These are phyloP conservation scores for Citrullus amarus DNA, from an alignment of 306 rosid genomes.

Conservation along the genomic window DNA sequence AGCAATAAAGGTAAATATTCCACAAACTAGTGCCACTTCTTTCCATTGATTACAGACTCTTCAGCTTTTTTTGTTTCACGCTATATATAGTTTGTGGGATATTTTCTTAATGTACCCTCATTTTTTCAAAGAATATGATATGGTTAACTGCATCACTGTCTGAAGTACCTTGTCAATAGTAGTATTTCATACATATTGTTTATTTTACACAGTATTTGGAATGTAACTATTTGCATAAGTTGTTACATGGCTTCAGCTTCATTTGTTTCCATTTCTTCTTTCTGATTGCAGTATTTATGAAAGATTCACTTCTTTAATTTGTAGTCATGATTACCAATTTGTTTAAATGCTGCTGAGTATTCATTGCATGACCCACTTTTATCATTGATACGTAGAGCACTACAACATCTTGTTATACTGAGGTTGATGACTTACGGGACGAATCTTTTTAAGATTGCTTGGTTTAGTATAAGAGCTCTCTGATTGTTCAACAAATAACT, in stretches of 20 bases:
- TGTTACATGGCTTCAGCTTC: neutral
- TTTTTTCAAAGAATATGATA: neutral
- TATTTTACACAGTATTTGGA: neutral
- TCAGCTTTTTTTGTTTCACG: neutral
- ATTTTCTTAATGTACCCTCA: neutral
- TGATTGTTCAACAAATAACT: neutral
- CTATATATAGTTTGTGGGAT: neutral
- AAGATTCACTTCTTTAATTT: neutral
- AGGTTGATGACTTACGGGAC: neutral
- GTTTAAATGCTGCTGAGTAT: neutral
- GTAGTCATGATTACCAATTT: neutral
- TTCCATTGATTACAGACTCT: neutral
- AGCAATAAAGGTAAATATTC: slow-evolving; percentile 51
- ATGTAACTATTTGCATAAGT: neutral
- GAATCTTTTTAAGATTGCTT: neutral
- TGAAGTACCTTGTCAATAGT: neutral
- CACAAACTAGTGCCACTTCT: neutral
- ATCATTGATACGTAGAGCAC: neutral
- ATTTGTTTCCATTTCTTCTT: neutral
- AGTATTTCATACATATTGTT: neutral
- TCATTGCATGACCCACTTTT: neutral
- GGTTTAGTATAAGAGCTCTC: neutral
- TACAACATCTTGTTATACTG: neutral
- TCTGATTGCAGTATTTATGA: neutral
- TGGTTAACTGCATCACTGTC: neutral